These are phyloP conservation scores for Ustilago cynodontis DNA, from an alignment of 1,284 basidiomycete genomes.

Conservation along the genomic window DNA sequence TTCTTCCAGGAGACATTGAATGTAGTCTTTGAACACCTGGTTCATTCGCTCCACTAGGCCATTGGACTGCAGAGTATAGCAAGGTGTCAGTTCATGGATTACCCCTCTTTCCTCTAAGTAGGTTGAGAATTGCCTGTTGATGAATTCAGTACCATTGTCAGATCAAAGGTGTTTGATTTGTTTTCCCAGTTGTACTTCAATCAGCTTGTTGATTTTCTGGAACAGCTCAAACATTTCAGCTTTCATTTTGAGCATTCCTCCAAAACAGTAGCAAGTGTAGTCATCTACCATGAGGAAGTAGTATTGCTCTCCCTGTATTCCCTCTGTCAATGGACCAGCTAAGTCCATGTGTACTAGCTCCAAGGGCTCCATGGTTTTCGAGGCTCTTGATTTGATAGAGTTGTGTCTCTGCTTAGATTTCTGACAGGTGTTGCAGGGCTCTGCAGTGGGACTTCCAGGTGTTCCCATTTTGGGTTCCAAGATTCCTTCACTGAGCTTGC, in stretches of 20 bases:
- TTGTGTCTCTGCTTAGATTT: background rate
- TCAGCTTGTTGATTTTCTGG: background rate
- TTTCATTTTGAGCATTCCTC: background rate
- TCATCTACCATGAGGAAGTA: background rate
- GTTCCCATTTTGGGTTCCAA: background rate
- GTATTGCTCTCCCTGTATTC: background rate
- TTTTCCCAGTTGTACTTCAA: background rate
- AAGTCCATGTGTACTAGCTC: background rate
- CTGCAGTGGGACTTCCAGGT: background rate
- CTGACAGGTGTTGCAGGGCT: background rate
- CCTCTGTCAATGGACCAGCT: background rate
- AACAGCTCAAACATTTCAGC: background rate
- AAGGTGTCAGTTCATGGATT: background rate
- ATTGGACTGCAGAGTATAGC: background rate
- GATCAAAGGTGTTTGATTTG: background rate
- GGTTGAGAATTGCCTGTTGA: background rate
- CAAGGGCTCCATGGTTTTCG: background rate
- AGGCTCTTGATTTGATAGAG: background rate
- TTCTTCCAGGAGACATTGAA: constrained; percentile 1
- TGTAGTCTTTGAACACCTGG: constrained; percentile 2
- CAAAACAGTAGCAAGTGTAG: background rate
- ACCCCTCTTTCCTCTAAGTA: background rate
- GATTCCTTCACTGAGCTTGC: background rate
- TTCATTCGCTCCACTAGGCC: constrained; percentile 3
- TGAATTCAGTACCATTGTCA: background rate